These are phyloP conservation scores for Fraxinus sp. DNA, from an alignment of 305 asterid species.

Conservation along the genomic window DNA sequence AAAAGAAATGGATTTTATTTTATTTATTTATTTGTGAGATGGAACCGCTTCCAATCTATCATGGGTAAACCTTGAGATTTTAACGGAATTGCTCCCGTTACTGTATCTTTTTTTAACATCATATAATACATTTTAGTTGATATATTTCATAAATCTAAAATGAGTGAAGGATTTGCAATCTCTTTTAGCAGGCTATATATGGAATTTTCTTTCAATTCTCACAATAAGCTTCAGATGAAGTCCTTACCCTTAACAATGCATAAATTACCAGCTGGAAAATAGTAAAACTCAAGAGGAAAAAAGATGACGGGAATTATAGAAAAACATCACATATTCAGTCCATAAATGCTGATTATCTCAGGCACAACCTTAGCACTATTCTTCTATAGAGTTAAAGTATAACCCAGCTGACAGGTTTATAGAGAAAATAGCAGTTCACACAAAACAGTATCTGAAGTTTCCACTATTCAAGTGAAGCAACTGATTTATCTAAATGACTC, in stretches of 20 bases:
- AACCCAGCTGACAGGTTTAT: neutral
- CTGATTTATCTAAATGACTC: neutral
- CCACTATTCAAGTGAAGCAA: neutral
- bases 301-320: neutral
- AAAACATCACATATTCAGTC: neutral
- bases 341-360: slow-evolving; percentile 1
- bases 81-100: slow-evolving; percentile 1
- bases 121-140: neutral
- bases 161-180: slow-evolving; percentile 3
- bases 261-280: slow-evolving; percentile 8
- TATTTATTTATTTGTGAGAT: neutral
- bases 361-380: neutral
- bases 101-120: neutral
- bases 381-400: neutral
- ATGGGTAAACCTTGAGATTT: neutral
- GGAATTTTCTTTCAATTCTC: neutral
- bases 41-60: slow-evolving; percentile 2
- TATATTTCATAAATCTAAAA: neutral
- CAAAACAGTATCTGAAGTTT: neutral
- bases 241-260: slow-evolving; percentile 3
- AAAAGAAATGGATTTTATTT: neutral
- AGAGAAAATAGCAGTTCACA: neutral
- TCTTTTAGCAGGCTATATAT: slow-evolving; percentile 6
- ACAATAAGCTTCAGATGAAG: slow-evolving; percentile 10
- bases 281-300: neutral